Evolutionary conservation across 2,329 filamentous ascomycete genomes (phyloP).

Genomic region (Chaetomium sp.): DNA sequence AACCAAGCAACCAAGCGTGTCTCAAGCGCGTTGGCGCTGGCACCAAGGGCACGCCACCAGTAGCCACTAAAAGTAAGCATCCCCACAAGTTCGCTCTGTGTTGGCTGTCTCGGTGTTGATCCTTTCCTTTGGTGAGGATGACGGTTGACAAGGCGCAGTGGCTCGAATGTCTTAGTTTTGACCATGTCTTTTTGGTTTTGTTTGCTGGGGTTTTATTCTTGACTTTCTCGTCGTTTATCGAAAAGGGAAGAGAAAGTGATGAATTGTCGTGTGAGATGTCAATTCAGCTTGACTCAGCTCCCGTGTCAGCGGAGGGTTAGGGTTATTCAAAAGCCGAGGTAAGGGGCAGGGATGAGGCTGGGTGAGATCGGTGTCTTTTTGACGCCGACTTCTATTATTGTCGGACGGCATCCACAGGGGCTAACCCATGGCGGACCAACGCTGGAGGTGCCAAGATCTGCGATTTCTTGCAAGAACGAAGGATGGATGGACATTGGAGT

Average conservation of each 20-base stretch:
- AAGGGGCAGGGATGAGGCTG: background rate
- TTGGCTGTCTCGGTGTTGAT: too few relatives aligned
- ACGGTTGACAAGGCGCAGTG: too few relatives aligned
- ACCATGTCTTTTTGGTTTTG: too few relatives aligned
- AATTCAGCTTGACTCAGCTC: too few relatives aligned
- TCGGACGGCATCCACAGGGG: background rate
- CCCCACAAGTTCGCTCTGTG: background rate
- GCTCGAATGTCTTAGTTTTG: too few relatives aligned
- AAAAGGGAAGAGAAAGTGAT: background rate
- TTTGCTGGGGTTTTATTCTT: too few relatives aligned
- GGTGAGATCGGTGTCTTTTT: constrained; percentile 8
- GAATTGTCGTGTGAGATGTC: too few relatives aligned
- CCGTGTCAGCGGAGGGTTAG: constrained; percentile 1
- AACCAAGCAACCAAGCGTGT: too few relatives aligned
- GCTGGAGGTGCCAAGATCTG: background rate
- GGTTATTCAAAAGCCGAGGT: background rate
- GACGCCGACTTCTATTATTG: constrained; percentile 8
- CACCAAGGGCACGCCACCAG: background rate
- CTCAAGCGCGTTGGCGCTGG: too few relatives aligned
- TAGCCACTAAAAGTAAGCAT: background rate
- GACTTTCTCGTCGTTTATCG: background rate
- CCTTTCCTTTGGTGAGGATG: too few relatives aligned
- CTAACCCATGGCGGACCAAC: background rate
- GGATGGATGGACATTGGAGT: background rate
- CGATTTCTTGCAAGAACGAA: background rate